Evolutionary conservation across 805 yeast species (phyloP).

Genomic region (Schizosaccharomyces japonicus): DNA sequence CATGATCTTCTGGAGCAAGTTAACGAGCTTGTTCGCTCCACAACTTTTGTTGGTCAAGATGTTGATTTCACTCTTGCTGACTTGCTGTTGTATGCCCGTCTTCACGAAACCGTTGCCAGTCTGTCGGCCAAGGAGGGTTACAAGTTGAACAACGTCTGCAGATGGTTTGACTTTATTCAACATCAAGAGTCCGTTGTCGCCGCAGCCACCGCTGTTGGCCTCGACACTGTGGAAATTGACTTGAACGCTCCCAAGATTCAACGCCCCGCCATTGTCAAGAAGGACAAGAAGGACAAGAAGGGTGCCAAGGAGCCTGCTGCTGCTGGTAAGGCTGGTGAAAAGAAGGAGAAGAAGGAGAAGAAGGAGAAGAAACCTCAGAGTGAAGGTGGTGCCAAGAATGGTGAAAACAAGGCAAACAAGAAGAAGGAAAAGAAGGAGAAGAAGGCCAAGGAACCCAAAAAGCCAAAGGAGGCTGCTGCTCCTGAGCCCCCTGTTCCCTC

Average conservation of each 20-base stretch:
- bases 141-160: constrained; percentile 38
- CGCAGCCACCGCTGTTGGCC: constrained; percentile 34
- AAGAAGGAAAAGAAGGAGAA: constrained; percentile 14
- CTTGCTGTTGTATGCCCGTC: constrained; percentile 39
- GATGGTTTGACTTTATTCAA: constrained; percentile 86
- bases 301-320: constrained; percentile 14
- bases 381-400: constrained; percentile 14
- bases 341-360: constrained; percentile 18
- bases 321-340: constrained; percentile 13
- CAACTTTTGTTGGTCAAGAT: constrained; percentile 1
- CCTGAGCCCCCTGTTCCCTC: constrained; percentile 34
- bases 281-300: constrained; percentile 18
- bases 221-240: constrained; percentile 32
- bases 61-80: constrained; percentile 30
- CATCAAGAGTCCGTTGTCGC: constrained; percentile 23
- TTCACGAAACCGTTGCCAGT: constrained; percentile 13
- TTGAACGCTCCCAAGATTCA: constrained; percentile 47
- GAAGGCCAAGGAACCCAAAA: constrained; percentile 21
- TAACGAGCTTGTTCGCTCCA: background rate
- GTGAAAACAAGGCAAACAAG: constrained; percentile 17
- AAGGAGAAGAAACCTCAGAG: constrained; percentile 10
- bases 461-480: constrained; percentile 28
- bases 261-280: constrained; percentile 21
- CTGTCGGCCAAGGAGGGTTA: constrained; percentile 27
- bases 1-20: background rate